Evolutionary conservation across 73 alveolate species (phyloP), one percentile per base, ranked within the genome.

Genomic region (Tetrahymena thermophila): DNA sequence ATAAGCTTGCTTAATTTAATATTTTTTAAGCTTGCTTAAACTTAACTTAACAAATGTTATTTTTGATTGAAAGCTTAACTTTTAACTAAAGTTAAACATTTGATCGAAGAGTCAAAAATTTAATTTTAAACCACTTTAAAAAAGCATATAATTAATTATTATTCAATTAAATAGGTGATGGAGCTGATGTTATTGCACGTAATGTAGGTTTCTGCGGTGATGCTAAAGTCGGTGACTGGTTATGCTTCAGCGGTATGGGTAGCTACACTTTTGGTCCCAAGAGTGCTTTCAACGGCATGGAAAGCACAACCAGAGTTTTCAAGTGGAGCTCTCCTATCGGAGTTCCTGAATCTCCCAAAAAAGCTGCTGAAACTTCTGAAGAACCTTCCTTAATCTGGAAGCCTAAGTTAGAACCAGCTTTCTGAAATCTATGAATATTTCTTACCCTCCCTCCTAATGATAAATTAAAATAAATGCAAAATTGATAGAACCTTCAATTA

Each of bases 271-370:
- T 85, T 89, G 97, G 97, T 16, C 95, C 95, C 10, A 95, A 95
- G 96, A 85, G 95, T 89, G 40, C 83, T 7, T 95, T 95, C 56
- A 95, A 95, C 38, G 97, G 97, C 28, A 95, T 95, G 97, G 43
- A 93, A 85, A 85, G 94, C 34, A 85, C 58, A 13, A 85, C 84
- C n/a, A 85, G 94, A 85, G 58, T 85, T n/a, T 71, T 71, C 89
- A 71, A 71, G n/a, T 71, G 89, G 89, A 28, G 40, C 37, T 71
- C 89, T 71, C 89, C 89, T 31, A 19, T 71, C 17, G 89, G 89
- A n/a, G 89, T 40, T 71, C 89, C 89, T 34, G 89, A 71, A 28
- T n/a, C 89, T 71, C 89, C 89, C 31, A 71, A 71, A 34, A 71
- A 71, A 21, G 89, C 89, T 31, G 35, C 89, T 71, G 89, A 71